Evolutionary conservation across 1,284 basidiomycete species (phyloP), one percentile per base, ranked within the genome.

Genomic region (Ceratobasidium sp.): DNA sequence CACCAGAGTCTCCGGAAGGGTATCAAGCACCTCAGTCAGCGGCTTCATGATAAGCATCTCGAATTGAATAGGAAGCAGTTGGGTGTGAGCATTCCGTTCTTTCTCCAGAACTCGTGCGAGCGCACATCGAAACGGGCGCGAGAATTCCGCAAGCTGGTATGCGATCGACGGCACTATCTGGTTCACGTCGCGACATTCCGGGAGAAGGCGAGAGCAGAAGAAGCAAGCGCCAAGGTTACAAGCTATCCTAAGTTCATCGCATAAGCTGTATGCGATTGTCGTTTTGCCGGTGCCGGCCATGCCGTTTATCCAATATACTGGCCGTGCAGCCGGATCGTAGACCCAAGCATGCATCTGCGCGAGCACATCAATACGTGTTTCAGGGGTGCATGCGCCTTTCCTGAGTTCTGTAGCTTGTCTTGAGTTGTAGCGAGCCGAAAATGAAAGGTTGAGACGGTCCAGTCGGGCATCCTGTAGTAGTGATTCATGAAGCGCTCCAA

Each of bases 231-330:
- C 52, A 2, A 54, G n/a, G 2, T 27, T 25, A 3, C 52, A n/a
- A 22, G 52, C 20, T 4, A 17, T 8, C n/a, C 31, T 31, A 4
- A 54, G 31, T 8, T 13, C 10, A 8, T 15, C 31, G 32, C 52
- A 54, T 13, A 54, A 35, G 29, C 12, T 54, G 29, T 54, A 31
- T 7, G 52, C 52, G 20, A 54, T 32, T 7, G 52, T 54, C 3
- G 52, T 54, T n/a, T 54, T 54, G n/a, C n/a, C n/a, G n/a, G n/a
- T n/a, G n/a, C n/a, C n/a, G n/a, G n/a, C n/a, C n/a, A n/a, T n/a
- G n/a, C 52, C 52, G 29, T 54, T 54, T n/a, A 54, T 3, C 52
- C 52, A 54, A n/a, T 54, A 54, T 35, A 54, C n/a, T 8, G 10
- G 27, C 31, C n/a, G 52, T 7, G 8, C 52, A 6, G 4, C 4